A percentile compares a stretch with the other conserved stretches of the same genome.
Conservation (phyloP, 1,284 basidiomycete species). For the Pyrrhoderma noxium region DNA sequence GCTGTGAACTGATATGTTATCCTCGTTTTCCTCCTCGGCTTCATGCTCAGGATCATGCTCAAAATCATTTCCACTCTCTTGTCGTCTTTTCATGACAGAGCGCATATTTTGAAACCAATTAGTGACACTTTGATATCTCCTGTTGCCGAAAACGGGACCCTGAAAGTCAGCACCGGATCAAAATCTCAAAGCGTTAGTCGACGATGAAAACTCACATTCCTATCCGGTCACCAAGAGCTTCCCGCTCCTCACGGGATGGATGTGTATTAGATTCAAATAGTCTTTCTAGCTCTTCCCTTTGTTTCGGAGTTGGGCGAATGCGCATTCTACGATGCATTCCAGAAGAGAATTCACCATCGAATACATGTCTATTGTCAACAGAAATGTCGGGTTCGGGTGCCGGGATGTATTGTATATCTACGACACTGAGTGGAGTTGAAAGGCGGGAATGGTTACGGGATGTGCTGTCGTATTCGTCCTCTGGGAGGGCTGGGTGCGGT, state of each 20-base stretch:
- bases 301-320: conserved; percentile 52
- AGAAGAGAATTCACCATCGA: conserved; percentile 34
- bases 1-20: conserved; percentile 34
- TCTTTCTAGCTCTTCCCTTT: conserved; percentile 58
- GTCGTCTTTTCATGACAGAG: conserved; percentile 61
- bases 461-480: conserved; percentile 37
- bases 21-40: conserved; percentile 10
- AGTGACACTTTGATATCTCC: conserved; percentile 69
- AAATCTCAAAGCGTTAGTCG: conserved; percentile 9
- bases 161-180: conserved; percentile 17
- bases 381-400: conserved; percentile 34
- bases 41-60: conserved; percentile 21
- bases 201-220: conserved; percentile 51
- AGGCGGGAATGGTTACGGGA: conserved; percentile 13
- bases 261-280: conserved; percentile 55
- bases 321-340: conserved; percentile 47
- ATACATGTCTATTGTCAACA: conserved; percentile 40
- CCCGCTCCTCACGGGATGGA: conserved; percentile 57
- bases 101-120: conserved; percentile 83
- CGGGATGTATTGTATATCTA: conserved; percentile 8
- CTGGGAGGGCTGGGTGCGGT: conserved; percentile 28
- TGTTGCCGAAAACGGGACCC: conserved; percentile 25
- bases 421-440: conserved; percentile 16
- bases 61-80: conserved; percentile 28
- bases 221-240: conserved; percentile 54